Evolutionary conservation across 73 alveolate genomes (phyloP).

Genomic region (Diophrys appendiculata): DNA sequence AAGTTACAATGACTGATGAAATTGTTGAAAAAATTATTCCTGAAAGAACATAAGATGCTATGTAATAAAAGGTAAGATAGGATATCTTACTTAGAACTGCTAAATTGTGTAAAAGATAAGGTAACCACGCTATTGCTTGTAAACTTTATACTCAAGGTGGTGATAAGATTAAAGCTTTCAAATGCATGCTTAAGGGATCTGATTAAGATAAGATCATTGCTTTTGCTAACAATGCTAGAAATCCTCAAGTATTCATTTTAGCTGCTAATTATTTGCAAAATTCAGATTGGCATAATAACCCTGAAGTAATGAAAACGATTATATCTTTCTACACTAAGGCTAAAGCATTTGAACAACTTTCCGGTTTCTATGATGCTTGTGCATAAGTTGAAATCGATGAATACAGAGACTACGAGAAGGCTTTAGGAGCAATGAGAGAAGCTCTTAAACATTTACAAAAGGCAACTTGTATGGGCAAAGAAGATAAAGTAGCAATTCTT

Average conservation of each 20-base stretch:
- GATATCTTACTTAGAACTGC: slow-evolving; percentile 86
- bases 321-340: slow-evolving; percentile 94
- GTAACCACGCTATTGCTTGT: slow-evolving; percentile 90
- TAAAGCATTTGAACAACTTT: slow-evolving; percentile 92
- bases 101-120: slow-evolving; percentile 85
- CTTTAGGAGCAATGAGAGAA: slow-evolving; percentile 93
- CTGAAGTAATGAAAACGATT: slow-evolving; percentile 93
- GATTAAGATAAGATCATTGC: slow-evolving; percentile 88
- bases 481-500: slow-evolving; percentile 71
- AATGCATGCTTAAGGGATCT: slow-evolving; percentile 88
- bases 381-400: slow-evolving; percentile 95
- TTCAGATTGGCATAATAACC: slow-evolving; percentile 95
- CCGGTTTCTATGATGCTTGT: slow-evolving; percentile 91
- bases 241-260: slow-evolving; percentile 89
- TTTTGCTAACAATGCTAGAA: slow-evolving; percentile 93
- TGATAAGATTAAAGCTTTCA: slow-evolving; percentile 94
- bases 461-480: slow-evolving; percentile 75
- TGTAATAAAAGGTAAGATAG: slow-evolving; percentile 80
- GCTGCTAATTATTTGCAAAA: slow-evolving; percentile 95
- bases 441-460: slow-evolving; percentile 90
- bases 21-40: slow-evolving; percentile 86
- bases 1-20: slow-evolving; percentile 85
- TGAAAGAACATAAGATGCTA: slow-evolving; percentile 68
- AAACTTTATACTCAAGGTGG: slow-evolving; percentile 91
- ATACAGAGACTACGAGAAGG: slow-evolving; percentile 94